Evolutionary conservation across 2,329 filamentous ascomycete species (phyloP).

Genomic region (Colletotrichum noveboracense): DNA sequence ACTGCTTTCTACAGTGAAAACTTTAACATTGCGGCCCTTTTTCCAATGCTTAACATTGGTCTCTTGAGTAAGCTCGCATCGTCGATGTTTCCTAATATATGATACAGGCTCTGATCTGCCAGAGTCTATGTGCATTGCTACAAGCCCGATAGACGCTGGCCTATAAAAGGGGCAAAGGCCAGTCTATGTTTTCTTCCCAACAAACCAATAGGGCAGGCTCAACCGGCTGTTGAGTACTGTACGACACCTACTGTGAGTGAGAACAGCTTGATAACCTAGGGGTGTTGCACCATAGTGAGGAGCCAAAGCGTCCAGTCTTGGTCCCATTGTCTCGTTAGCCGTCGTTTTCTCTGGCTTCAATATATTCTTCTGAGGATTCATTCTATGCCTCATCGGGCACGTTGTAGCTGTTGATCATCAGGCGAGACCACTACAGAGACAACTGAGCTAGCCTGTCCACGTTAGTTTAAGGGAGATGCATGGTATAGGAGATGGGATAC

Average conservation of each 20-base stretch:
- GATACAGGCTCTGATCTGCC: not conserved
- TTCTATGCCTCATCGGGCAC: accelerated
- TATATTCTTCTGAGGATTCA: not conserved
- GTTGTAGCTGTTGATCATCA: not conserved
- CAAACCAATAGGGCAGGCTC: not conserved
- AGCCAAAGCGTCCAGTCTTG: not conserved
- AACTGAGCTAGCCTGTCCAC: not conserved
- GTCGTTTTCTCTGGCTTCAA: not conserved
- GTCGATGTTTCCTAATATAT: not conserved
- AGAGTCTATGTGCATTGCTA: not conserved
- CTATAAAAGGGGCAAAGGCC: not conserved
- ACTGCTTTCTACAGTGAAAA: no score
- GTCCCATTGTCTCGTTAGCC: not conserved
- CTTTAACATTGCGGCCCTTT: no score
- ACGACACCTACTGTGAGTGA: not conserved
- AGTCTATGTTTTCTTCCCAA: not conserved
- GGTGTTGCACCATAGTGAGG: not conserved
- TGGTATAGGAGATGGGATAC: not conserved
- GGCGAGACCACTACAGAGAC: not conserved
- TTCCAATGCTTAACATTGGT: no score
- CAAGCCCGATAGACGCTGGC: not conserved
- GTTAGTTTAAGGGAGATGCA: accelerated
- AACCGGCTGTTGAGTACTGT: not conserved
- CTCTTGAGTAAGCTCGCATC: not conserved
- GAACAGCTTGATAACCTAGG: not conserved